phyloP scores from a whole-genome alignment of 2,329 filamentous ascomycete species.

The Biscogniauxia sp. region DNA sequence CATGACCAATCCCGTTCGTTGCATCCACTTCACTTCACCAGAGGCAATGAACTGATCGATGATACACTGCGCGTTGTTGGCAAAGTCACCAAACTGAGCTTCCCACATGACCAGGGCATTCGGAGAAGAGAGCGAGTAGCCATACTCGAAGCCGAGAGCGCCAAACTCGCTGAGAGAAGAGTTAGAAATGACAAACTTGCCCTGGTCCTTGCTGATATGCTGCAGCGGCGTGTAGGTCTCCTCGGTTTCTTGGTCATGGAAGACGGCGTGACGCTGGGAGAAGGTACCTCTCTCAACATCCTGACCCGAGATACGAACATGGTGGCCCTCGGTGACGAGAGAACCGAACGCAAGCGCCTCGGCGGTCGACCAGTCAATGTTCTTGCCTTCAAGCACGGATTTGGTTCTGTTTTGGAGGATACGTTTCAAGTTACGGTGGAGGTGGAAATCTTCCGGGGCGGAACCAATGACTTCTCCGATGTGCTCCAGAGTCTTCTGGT shows the following conservation, averaged over 20 bases:
- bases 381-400: slow-evolving; percentile 85
- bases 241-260: slow-evolving; percentile 96
- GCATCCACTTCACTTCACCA: slow-evolving; percentile 97
- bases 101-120: slow-evolving; percentile 99
- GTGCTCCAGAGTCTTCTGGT: slow-evolving; percentile 69
- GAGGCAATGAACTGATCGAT: slow-evolving; percentile 99
- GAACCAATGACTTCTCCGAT: slow-evolving; percentile 79
- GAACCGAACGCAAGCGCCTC: slow-evolving; percentile 94
- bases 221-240: slow-evolving; percentile 90
- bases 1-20: slow-evolving; percentile 94
- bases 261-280: slow-evolving; percentile 93
- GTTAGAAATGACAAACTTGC: slow-evolving; percentile 94
- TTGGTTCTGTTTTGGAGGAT: slow-evolving; percentile 88
- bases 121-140: slow-evolving; percentile 94
- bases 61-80: slow-evolving; percentile 98
- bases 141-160: slow-evolving; percentile 95
- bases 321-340: slow-evolving; percentile 88
- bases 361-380: slow-evolving; percentile 96
- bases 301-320: slow-evolving; percentile 96
- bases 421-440: slow-evolving; percentile 96
- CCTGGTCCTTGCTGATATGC: slow-evolving; percentile 85
- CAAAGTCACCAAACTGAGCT: slow-evolving; percentile 98
- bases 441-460: slow-evolving; percentile 78
- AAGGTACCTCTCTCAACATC: slow-evolving; percentile 99
- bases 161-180: slow-evolving; percentile 73